These are phyloP conservation scores for Blastocystis sp. DNA, from an alignment of 352 stramenopile genomes.

Conservation along the genomic window DNA sequence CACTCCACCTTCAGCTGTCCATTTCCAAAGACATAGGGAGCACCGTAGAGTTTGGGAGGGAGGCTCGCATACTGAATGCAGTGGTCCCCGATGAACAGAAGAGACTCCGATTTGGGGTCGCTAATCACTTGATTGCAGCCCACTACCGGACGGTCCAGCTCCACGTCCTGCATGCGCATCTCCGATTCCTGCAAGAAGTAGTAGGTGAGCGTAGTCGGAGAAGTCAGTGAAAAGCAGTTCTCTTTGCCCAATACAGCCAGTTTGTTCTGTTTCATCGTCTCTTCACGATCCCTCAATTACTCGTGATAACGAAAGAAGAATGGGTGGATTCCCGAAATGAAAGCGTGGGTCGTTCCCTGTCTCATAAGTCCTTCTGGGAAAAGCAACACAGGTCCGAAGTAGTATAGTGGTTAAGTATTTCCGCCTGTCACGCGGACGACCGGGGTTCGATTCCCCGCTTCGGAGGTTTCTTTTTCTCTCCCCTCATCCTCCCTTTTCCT, in stretches of 20 bases:
- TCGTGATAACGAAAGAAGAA: not conserved
- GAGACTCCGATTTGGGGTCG: not conserved
- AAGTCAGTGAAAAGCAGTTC: not conserved
- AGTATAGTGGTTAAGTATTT: slow-evolving; percentile 70
- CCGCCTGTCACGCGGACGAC: slow-evolving; percentile 69
- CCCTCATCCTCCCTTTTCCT: not conserved
- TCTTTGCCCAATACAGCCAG: not conserved
- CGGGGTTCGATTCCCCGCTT: slow-evolving; percentile 69
- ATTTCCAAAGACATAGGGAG: not conserved
- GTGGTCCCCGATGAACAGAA: not conserved
- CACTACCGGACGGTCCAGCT: not conserved
- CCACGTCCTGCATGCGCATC: not conserved
- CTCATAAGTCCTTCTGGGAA: not conserved
- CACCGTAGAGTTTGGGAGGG: not conserved
- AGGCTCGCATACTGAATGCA: not conserved
- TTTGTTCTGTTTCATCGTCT: not conserved
- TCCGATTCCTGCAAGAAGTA: not conserved
- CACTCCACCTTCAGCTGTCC: not conserved
- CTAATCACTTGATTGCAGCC: not conserved
- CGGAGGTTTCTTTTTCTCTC: slow-evolving; percentile 40
- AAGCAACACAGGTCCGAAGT: slow-evolving; percentile 43
- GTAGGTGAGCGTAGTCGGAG: not conserved
- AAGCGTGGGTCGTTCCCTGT: not conserved
- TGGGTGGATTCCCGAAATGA: not conserved
- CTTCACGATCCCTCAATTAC: not conserved